Base-by-base conservation (phyloP, 495 filamentous ascomycete genomes). In the Penicillium bialowiezense region DNA sequence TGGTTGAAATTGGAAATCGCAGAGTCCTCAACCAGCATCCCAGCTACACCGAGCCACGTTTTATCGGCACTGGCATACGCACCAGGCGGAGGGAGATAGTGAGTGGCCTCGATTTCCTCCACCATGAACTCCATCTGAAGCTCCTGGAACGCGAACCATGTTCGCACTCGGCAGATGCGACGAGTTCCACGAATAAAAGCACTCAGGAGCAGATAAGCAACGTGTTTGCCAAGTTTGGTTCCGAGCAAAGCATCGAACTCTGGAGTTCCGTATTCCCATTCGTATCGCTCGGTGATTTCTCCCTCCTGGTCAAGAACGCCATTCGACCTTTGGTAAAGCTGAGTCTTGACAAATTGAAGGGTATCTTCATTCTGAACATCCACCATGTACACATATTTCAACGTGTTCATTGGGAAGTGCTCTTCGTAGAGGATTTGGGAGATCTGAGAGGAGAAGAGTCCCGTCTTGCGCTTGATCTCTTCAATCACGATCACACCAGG, bases 111-210 rank as follows among this genome's bases (percentile, higher is more conserved):
- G 36, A 42, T 33, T 8, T 37, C 31, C 40, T 43, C 40, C 31
- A 51, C 15, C 3, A 26, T 3, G 15, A 51, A 51, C 20, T 23
- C 32, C 20, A 51, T 39, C 7, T 44, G 29, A 14, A 44, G 15
- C 1, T 7, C 12, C 3, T 41, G 39, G 9, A 18, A 6, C 0
- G 12, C 13, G 9, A 20, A 18, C 21, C 8, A 51, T 2, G 23
- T 36, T 2, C 24, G 24, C 2, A 51, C 31, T 3, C 17, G 48
- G 14, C 15, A 7, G 23, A 51, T 39, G 5, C 40, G 48, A 0
- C 41, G 48, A 28, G 40, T 44, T 18, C 40, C 41, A 20, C 48
- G 28, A 9, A 14, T 1, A 8, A 51, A 38, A 8, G 48, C 48
- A 12, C 41, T 32, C 41, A 44, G 17, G n/a, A 51, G 10, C 21